A percentile compares a stretch with the other conserved stretches of the same genome.
phyloP scores from a whole-genome alignment of 75 land plant genomes.

The Cunninghamia lanceolata region DNA sequence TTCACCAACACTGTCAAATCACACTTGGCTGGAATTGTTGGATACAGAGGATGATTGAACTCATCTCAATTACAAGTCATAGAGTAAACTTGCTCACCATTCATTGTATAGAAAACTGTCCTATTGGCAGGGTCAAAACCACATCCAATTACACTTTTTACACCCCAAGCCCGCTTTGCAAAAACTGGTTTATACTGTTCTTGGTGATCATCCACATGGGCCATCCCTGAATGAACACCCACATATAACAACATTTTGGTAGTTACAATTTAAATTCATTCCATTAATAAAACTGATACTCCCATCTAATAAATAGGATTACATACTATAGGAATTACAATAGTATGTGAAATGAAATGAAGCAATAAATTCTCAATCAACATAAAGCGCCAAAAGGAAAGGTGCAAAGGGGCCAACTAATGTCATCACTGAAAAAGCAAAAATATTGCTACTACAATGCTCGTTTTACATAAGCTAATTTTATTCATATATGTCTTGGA shows the following conservation, averaged over 20 bases:
- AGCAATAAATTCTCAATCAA: neutral
- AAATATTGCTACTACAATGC: too few species aligned
- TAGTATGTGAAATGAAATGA: neutral
- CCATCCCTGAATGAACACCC: neutral
- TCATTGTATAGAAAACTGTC: constrained; percentile 74
- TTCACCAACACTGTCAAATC: constrained; percentile 61
- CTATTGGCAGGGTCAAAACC: constrained; percentile 67
- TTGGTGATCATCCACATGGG: neutral
- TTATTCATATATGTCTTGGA: too few species aligned
- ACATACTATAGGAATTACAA: neutral
- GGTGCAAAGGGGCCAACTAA: neutral
- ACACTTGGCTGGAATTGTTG: constrained; percentile 53
- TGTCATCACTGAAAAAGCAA: neutral
- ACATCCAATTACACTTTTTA: constrained; percentile 68
- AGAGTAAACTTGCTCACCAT: constrained; percentile 50
- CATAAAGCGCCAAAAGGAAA: neutral
- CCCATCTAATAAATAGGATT: neutral
- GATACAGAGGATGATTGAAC: constrained; percentile 58
- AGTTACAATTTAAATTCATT: neutral
- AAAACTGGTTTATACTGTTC: neutral
- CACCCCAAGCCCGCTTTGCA: constrained; percentile 30
- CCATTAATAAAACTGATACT: neutral
- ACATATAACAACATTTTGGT: neutral
- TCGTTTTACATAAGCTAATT: too few species aligned
- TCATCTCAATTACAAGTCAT: constrained; percentile 42